phyloP scores from a whole-genome alignment of 2,329 filamentous ascomycete species.

The Cordyceps cicadae region DNA sequence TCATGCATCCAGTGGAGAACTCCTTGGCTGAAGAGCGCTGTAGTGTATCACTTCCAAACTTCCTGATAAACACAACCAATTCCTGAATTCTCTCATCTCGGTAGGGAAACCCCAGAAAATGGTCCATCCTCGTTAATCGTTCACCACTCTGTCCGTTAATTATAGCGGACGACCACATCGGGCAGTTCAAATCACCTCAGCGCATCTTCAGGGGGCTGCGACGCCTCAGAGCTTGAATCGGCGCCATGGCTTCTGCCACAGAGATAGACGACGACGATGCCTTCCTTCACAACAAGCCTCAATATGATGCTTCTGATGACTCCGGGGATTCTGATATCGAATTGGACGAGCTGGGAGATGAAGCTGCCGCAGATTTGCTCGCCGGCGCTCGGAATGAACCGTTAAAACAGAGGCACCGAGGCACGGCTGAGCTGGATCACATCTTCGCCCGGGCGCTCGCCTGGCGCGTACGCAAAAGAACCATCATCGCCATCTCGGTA shows the following conservation, averaged over 20 bases:
- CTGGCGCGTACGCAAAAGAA: conserved; percentile 3
- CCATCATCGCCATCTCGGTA: not conserved
- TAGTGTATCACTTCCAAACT: not conserved
- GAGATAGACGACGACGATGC: not conserved
- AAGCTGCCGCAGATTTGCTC: conserved; percentile 3
- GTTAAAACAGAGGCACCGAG: not conserved
- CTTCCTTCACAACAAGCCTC: not conserved
- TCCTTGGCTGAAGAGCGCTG: not conserved
- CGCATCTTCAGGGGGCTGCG: not conserved
- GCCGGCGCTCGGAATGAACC: not conserved
- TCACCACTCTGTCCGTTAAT: not conserved
- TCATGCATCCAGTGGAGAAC: not conserved
- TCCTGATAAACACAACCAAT: not conserved
- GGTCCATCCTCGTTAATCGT: not conserved
- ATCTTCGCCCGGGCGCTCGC: not conserved
- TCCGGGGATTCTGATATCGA: conserved; percentile 12
- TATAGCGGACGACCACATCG: not conserved
- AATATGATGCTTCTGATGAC: not conserved
- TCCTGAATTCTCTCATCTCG: not conserved
- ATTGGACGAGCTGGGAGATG: conserved; percentile 8
- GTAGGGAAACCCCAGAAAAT: too few relatives aligned
- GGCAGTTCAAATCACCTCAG: not conserved
- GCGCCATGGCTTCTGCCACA: not conserved
- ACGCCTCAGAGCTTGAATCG: not conserved
- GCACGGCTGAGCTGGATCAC: not conserved